Evolutionary conservation across 1,284 basidiomycete species (phyloP).

Genomic region (Cystobasidium slooffiae): DNA sequence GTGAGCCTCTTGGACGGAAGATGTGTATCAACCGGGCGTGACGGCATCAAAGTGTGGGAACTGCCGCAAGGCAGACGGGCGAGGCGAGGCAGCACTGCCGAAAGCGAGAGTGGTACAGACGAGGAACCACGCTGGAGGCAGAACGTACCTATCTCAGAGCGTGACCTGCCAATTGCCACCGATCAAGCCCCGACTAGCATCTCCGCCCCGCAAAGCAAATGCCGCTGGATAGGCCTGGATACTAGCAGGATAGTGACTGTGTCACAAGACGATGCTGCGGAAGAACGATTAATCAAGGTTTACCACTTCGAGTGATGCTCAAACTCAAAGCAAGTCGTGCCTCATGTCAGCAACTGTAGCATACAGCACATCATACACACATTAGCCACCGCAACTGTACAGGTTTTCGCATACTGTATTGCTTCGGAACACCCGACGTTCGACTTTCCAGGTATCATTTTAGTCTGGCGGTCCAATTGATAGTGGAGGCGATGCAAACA

Average conservation of each 20-base stretch:
- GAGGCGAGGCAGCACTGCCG: conserved; percentile 1
- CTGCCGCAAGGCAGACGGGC: conserved; percentile 28
- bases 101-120: conserved; percentile 1
- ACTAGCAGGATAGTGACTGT: conserved; percentile 35
- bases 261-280: background rate
- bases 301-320: conserved; percentile 29
- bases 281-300: conserved; percentile 21
- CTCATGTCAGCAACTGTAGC: background rate
- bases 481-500: too few relatives aligned
- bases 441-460: too few relatives aligned
- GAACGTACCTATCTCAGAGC: background rate
- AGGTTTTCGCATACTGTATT: background rate
- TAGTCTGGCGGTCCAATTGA: too few relatives aligned
- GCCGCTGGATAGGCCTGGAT: conserved; percentile 38
- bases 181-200: background rate
- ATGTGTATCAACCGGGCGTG: conserved; percentile 54
- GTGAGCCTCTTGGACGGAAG: conserved; percentile 53
- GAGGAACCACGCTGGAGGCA: background rate
- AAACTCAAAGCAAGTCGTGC: background rate
- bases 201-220: background rate
- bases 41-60: conserved; percentile 56
- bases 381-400: background rate
- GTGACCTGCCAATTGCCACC: background rate
- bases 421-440: too few relatives aligned
- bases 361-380: background rate